Conservation (phyloP, 176 grass and related monocot genomes). For the Avena insularis region DNA sequence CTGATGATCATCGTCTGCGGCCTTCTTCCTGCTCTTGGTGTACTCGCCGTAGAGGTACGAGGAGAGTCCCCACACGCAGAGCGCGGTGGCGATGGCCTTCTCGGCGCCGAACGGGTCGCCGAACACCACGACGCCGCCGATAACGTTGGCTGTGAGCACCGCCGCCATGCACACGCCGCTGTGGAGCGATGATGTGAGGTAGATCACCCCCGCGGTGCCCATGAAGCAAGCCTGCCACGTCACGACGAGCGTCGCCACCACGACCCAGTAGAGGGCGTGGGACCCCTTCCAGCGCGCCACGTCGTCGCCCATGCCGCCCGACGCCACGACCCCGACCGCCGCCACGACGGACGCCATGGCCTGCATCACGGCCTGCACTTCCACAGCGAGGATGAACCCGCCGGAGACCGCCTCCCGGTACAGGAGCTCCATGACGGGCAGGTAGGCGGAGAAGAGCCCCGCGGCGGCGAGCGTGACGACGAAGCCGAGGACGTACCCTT, state of each 20-base stretch:
- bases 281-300: conserved; percentile 54
- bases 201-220: conserved; percentile 87
- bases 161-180: conserved; percentile 91
- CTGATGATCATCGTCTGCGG: background rate
- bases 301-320: conserved; percentile 42
- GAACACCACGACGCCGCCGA: conserved; percentile 72
- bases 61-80: conserved; percentile 80
- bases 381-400: conserved; percentile 63
- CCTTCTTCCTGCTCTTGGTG: conserved; percentile 48
- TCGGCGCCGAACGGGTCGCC: conserved; percentile 74
- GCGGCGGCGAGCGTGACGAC: conserved; percentile 74
- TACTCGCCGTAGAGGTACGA: conserved; percentile 93
- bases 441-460: conserved; percentile 71
- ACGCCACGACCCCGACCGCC: conserved; percentile 44
- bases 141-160: conserved; percentile 70
- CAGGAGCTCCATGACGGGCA: conserved; percentile 80
- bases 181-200: conserved; percentile 79
- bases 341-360: conserved; percentile 55
- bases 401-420: conserved; percentile 59
- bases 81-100: conserved; percentile 74
- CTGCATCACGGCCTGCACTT: conserved; percentile 93
- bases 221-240: conserved; percentile 97
- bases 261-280: conserved; percentile 56
- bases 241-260: conserved; percentile 53
- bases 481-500: conserved; percentile 66